These are phyloP conservation scores for Hordeum marinum DNA, from an alignment of 176 grass and related monocot genomes.

Conservation along the genomic window DNA sequence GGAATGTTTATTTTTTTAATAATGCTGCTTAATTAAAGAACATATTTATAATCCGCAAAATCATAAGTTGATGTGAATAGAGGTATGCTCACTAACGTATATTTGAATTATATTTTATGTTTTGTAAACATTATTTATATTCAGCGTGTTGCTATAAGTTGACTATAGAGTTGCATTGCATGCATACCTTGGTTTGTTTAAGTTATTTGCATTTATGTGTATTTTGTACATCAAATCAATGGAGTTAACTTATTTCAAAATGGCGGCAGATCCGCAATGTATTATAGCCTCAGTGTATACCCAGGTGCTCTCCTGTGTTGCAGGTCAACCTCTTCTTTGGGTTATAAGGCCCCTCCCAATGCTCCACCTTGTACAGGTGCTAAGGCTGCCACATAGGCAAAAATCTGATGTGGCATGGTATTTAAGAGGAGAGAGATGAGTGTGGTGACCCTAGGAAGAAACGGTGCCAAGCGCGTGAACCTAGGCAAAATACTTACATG, in stretches of 20 bases:
- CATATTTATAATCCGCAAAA: background rate
- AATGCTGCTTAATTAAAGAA: background rate
- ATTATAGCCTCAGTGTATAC: background rate
- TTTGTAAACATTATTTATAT: background rate
- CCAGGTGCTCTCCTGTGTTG: background rate
- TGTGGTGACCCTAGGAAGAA: no score
- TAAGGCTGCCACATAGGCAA: no score
- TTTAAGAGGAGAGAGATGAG: no score
- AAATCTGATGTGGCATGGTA: no score
- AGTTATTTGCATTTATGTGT: background rate
- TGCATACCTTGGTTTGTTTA: background rate
- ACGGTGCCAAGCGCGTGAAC: no score
- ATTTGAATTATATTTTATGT: background rate
- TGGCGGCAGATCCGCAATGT: background rate
- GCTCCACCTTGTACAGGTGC: no score
- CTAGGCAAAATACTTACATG: no score
- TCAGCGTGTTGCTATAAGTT: background rate
- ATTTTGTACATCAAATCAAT: background rate
- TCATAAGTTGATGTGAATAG: background rate
- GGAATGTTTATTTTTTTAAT: background rate
- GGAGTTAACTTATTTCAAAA: background rate
- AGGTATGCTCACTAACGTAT: background rate
- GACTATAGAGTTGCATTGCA: background rate
- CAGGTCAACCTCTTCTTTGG: background rate
- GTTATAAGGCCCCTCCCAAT: no score